A percentile compares a stretch with the other conserved stretches of the same genome.
Evolutionary conservation across 1,284 basidiomycete genomes (phyloP).

Genomic region (Tilletia indica): DNA sequence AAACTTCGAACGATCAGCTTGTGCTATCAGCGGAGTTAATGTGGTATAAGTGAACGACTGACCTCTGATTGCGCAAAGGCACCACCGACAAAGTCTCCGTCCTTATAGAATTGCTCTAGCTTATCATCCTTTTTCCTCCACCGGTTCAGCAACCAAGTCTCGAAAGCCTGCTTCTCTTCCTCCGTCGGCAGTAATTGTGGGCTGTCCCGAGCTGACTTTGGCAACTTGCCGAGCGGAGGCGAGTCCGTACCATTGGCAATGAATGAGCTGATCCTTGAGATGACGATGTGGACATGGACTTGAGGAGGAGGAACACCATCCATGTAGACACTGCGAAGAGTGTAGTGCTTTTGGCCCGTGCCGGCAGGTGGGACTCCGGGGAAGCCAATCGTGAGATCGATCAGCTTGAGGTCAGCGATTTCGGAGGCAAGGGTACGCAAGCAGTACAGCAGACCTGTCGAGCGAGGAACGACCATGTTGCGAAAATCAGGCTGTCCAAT

Average conservation of each 20-base stretch:
- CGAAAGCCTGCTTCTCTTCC: constrained; percentile 71
- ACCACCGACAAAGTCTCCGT: constrained; percentile 50
- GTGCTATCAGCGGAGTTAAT: too few relatives aligned
- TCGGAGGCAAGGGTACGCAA: constrained; percentile 75
- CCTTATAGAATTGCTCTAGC: constrained; percentile 66
- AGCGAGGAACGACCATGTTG: constrained; percentile 79
- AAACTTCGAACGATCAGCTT: too few relatives aligned
- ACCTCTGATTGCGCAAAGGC: constrained; percentile 20
- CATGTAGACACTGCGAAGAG: constrained; percentile 79
- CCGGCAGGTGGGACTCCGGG: constrained; percentile 66
- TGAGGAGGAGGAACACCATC: constrained; percentile 77
- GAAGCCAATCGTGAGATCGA: constrained; percentile 76
- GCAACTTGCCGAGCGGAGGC: constrained; percentile 29
- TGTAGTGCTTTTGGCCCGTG: constrained; percentile 79
- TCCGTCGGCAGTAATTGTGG: constrained; percentile 60
- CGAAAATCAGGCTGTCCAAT: constrained; percentile 67
- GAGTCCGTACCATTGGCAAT: constrained; percentile 16
- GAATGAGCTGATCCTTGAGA: constrained; percentile 17
- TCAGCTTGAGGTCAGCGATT: constrained; percentile 72
- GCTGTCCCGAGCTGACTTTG: constrained; percentile 24
- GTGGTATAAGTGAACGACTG: background rate
- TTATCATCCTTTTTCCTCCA: constrained; percentile 82
- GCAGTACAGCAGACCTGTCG: constrained; percentile 83
- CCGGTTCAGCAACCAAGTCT: constrained; percentile 74
- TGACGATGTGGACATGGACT: constrained; percentile 68